Conservation (phyloP, 2,329 filamentous ascomycete genomes). For the Biscogniauxia marginata region DNA sequence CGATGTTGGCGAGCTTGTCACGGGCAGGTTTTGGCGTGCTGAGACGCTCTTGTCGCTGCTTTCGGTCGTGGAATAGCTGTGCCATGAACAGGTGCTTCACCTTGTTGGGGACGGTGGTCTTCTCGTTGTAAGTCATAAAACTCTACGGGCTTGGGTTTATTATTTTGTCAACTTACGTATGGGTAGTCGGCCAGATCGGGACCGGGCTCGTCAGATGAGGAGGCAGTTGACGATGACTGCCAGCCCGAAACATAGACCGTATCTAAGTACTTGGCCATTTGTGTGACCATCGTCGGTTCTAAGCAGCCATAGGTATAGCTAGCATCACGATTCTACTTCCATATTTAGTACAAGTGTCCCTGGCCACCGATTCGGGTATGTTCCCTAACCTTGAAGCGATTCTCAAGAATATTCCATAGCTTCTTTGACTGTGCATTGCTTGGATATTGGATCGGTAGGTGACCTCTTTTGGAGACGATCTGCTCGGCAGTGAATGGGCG, state of each 20-base stretch:
- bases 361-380: background rate
- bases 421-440: conserved; percentile 91
- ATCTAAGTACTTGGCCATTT: conserved; percentile 99
- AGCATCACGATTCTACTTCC: conserved; percentile 68
- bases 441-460: conserved; percentile 85
- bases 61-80: conserved; percentile 98
- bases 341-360: conserved; percentile 2
- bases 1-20: conserved; percentile 71
- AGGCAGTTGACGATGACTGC: conserved; percentile 97
- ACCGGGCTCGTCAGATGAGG: conserved; percentile 90
- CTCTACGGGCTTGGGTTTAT: background rate
- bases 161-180: conserved; percentile 61
- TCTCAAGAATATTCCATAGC: conserved; percentile 87
- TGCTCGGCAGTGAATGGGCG: conserved; percentile 93
- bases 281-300: conserved; percentile 96
- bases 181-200: conserved; percentile 98
- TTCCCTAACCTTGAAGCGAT: conserved; percentile 70
- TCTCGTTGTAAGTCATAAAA: conserved; percentile 7
- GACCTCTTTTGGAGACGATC: conserved; percentile 93
- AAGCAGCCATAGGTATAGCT: conserved; percentile 97
- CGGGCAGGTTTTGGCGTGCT: conserved; percentile 72
- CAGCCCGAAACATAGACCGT: conserved; percentile 98
- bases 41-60: conserved; percentile 93
- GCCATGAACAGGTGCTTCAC: conserved; percentile 97
- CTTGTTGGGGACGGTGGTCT: conserved; percentile 98